These are phyloP conservation scores for Saturnispora serradocipensis DNA, from an alignment of 805 yeast species.

Conservation along the genomic window DNA sequence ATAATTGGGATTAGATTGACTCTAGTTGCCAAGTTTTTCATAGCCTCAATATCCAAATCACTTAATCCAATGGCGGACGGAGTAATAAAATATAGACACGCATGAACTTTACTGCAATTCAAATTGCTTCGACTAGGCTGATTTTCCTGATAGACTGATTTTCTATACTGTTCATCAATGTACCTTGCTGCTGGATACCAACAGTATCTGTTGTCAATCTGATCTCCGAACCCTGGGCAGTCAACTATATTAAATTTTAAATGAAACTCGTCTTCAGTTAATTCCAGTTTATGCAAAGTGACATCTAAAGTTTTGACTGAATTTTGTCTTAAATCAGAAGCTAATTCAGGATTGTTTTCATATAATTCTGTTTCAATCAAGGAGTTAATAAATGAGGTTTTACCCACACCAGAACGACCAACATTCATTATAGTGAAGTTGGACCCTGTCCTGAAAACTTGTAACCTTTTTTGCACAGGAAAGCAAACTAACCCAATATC, in stretches of 20 bases:
- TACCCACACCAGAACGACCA: conserved; percentile 83
- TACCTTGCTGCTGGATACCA: conserved; percentile 65
- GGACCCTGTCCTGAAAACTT: conserved; percentile 48
- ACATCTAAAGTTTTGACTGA: conserved; percentile 28
- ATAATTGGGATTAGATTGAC: conserved; percentile 79
- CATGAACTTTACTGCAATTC: conserved; percentile 68
- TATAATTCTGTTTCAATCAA: conserved; percentile 48
- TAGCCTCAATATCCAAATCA: conserved; percentile 61
- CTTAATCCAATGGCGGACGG: conserved; percentile 57
- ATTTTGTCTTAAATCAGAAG: conserved; percentile 13
- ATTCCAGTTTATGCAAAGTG: conserved; percentile 34
- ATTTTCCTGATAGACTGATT: conserved; percentile 63
- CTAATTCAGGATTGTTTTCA: conserved; percentile 19
- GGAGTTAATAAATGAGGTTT: conserved; percentile 73
- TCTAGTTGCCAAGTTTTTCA: conserved; percentile 60
- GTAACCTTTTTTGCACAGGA: conserved; percentile 23
- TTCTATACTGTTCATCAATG: conserved; percentile 71
- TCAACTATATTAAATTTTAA: conserved; percentile 56
- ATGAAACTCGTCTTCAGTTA: conserved; percentile 51
- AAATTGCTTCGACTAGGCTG: conserved; percentile 52
- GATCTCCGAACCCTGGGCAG: conserved; percentile 72
- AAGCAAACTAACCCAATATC: conserved; percentile 24
- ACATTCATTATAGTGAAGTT: conserved; percentile 75
- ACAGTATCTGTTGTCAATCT: conserved; percentile 52
- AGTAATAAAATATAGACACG: conserved; percentile 72